phyloP scores from a whole-genome alignment of 1,139 yeast species.

The Pneumocystis sp. region DNA sequence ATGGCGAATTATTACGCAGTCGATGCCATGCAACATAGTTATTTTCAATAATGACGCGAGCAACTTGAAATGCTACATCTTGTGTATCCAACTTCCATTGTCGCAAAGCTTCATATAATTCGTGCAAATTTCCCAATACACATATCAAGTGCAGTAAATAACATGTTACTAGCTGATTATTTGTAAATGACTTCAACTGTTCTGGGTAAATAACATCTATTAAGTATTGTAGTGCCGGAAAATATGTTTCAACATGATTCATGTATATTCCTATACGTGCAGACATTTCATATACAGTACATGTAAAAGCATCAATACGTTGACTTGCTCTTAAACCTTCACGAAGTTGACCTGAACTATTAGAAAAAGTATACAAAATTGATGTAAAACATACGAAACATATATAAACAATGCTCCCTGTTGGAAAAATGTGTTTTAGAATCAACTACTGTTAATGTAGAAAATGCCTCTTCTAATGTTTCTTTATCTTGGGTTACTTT shows the following conservation, averaged over 20 bases:
- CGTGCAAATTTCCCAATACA: background rate
- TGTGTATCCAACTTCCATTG: background rate
- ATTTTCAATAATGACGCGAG: background rate
- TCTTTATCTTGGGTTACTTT: background rate
- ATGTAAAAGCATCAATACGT: constrained; percentile 11
- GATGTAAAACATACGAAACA: constrained; percentile 5
- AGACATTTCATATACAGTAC: constrained; percentile 12
- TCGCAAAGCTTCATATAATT: background rate
- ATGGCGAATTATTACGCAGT: background rate
- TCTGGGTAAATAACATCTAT: constrained; percentile 13
- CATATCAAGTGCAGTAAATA: background rate
- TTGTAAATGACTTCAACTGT: background rate
- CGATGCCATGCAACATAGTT: background rate
- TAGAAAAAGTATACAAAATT: constrained; percentile 5
- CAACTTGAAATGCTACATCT: background rate
- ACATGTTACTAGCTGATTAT: background rate
- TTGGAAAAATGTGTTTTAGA: background rate
- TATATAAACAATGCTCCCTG: background rate
- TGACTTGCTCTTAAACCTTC: constrained; percentile 13
- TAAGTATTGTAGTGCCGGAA: constrained; percentile 15
- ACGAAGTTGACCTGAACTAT: constrained; percentile 14
- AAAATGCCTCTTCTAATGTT: background rate
- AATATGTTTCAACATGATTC: constrained; percentile 17
- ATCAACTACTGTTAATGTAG: too few species aligned
- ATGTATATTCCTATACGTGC: constrained; percentile 15